Evolutionary conservation across 2,329 filamentous ascomycete species (phyloP), one percentile per base, ranked within the genome.

Genomic region (Claviceps sorghi): DNA sequence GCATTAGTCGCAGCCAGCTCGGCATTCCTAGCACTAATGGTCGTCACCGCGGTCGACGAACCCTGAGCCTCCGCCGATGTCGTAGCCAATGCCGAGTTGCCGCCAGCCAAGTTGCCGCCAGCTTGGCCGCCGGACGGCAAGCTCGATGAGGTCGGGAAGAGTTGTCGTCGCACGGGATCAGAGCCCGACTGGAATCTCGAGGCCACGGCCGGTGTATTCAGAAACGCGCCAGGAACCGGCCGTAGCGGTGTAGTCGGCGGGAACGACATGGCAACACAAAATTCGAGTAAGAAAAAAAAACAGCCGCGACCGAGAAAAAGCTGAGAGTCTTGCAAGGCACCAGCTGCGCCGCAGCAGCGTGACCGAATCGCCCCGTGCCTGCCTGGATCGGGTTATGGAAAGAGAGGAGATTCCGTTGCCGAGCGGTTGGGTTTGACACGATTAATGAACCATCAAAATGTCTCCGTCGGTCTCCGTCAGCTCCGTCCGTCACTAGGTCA

Each of bases 201-300:
- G 51, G 70, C 66, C 38, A 77, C 72, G 53, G 83, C 85, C 48
- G 86, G 86, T 22, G 87, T 91, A 61, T 84, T 80, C 62, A 88
- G 69, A 64, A 83, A 91, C 61, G 83, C 82, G 71, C 86, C 86
- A 45, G 86, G 86, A 48, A 88, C 73, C 55, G 80, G 80, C 60
- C 85, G 81, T 69, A 83, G 76, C 41, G 86, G 86, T 53, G 86
- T 87, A 57, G 70, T 71, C 58, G 71, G 70, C 26, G 73, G 68
- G 58, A 78, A 77, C 50, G 78, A 72, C 79, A 82, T 82, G 59
- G 54, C 59, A 59, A 54, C 59, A 62, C 60, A 55, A 59, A 10
- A 32, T 57, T 58, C 5, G 10, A n/a, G n/a, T n/a, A n/a, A n/a
- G n/a, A n/a, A n/a, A n/a, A n/a, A 5, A 21, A 41, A 47, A 36